Evolutionary conservation across 148 eudicot species (phyloP).

Genomic region (Vaccinium corymbosum): DNA sequence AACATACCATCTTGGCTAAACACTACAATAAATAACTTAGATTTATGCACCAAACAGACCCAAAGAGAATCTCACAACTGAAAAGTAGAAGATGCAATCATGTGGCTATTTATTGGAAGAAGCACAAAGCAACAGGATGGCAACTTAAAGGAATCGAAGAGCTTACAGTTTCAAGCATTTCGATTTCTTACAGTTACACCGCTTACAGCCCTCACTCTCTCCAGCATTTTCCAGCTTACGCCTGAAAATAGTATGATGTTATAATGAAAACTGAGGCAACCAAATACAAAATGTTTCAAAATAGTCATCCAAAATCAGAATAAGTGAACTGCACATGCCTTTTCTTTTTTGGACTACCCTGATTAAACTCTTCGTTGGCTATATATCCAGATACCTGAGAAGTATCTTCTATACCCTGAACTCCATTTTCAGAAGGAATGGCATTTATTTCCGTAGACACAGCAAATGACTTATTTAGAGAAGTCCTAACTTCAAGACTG

Average conservation of each 20-base stretch:
- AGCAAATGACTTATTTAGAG: slow-evolving; percentile 22
- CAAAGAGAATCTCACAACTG: background rate
- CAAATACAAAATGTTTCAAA: background rate
- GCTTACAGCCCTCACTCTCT: slow-evolving; percentile 70
- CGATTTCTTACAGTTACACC: slow-evolving; percentile 95
- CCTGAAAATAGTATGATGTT: slow-evolving; percentile 39
- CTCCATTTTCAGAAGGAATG: slow-evolving; percentile 36
- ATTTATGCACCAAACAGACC: background rate
- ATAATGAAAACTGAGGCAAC: slow-evolving; percentile 3
- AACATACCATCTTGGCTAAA: background rate
- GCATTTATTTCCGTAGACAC: slow-evolving; percentile 34
- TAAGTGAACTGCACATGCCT: slow-evolving; percentile 38
- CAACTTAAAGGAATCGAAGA: slow-evolving; percentile 7
- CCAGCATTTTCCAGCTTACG: slow-evolving; percentile 60
- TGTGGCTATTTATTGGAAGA: background rate
- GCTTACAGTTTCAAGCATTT: slow-evolving; percentile 99
- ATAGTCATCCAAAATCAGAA: background rate
- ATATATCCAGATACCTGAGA: slow-evolving; percentile 37
- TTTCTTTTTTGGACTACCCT: slow-evolving; percentile 80
- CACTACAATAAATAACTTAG: background rate
- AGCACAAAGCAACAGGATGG: background rate
- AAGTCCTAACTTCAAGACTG: slow-evolving; percentile 34
- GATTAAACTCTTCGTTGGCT: slow-evolving; percentile 44
- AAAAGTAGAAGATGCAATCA: background rate
- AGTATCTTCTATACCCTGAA: slow-evolving; percentile 43